Percentiles rank a stretch among this genome's conserved stretches.
Evolutionary conservation across 306 rosid species (phyloP).

Genomic region (Coriaria nepalensis): DNA sequence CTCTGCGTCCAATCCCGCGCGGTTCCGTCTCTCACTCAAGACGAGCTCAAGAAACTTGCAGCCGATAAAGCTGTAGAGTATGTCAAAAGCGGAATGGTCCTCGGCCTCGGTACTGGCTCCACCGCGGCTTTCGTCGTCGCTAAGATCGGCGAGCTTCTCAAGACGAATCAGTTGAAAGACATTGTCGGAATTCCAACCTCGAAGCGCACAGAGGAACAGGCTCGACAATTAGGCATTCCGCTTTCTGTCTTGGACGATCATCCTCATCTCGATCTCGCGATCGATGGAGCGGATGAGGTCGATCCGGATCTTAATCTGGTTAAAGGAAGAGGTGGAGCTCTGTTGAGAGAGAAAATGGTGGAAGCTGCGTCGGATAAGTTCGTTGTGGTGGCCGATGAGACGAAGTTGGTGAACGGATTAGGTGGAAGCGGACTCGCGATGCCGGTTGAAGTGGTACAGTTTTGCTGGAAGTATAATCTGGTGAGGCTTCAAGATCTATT

Average conservation of each 20-base stretch:
- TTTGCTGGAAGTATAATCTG: slow-evolving; percentile 71
- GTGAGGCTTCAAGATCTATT: slow-evolving; percentile 36
- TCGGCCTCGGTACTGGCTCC: slow-evolving; percentile 82
- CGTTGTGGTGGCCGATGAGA: slow-evolving; percentile 68
- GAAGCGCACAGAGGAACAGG: slow-evolving; percentile 55
- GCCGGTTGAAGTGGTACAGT: slow-evolving; percentile 70
- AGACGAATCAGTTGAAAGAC: slow-evolving; percentile 46
- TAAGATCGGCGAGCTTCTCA: slow-evolving; percentile 68
- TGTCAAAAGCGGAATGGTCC: slow-evolving; percentile 76
- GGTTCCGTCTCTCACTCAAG: slow-evolving; percentile 45
- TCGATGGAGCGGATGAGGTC: slow-evolving; percentile 92
- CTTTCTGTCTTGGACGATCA: slow-evolving; percentile 58
- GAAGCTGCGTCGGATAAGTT: slow-evolving; percentile 63
- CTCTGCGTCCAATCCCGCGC: slow-evolving; percentile 39
- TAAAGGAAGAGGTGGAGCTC: slow-evolving; percentile 84
- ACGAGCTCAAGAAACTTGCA: slow-evolving; percentile 76
- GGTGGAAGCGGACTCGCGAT: slow-evolving; percentile 71
- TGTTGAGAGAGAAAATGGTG: slow-evolving; percentile 71
- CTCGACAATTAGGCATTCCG: slow-evolving; percentile 55
- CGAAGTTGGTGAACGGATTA: slow-evolving; percentile 46
- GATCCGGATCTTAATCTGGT: slow-evolving; percentile 60
- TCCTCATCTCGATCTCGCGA: slow-evolving; percentile 60
- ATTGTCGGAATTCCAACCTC: slow-evolving; percentile 80
- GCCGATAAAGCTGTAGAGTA: slow-evolving; percentile 83
- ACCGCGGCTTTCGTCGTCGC: slow-evolving; percentile 68